These are phyloP conservation scores for Chamaecyparis obtusa DNA, from an alignment of 75 land plant species.

Conservation along the genomic window DNA sequence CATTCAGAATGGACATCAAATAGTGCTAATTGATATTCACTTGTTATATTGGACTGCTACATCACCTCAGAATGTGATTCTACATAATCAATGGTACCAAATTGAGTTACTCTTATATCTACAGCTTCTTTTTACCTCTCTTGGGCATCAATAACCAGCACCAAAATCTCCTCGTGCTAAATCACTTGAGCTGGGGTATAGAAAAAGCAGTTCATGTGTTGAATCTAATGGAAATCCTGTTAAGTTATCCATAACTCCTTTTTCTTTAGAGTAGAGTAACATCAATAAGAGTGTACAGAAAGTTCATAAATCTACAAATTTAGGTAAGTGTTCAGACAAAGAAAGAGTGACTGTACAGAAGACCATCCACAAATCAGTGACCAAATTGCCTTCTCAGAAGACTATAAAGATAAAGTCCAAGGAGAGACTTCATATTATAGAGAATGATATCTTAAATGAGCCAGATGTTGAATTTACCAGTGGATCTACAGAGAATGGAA, in stretches of 20 bases:
- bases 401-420: not conserved
- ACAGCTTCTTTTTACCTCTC: not conserved
- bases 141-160: not conserved
- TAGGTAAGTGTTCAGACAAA: not conserved
- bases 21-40: not conserved
- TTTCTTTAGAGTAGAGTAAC: not conserved
- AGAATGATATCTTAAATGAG: not conserved
- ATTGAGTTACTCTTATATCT: not conserved
- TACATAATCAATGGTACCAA: not conserved
- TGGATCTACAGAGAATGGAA: not conserved
- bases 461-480: not conserved
- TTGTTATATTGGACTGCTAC: not conserved
- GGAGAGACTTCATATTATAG: not conserved
- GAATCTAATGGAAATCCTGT: not conserved
- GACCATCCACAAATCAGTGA: not conserved
- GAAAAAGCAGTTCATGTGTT: not conserved
- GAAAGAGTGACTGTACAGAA: not conserved
- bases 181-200: conserved; percentile 10
- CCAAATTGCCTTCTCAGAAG: conserved; percentile 1
- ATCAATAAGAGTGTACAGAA: not conserved
- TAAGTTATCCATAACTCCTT: not conserved
- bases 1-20: not conserved
- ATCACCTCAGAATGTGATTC: not conserved
- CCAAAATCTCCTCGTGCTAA: not conserved
- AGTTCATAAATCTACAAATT: not conserved